Evolutionary conservation across 2,329 filamentous ascomycete genomes (phyloP), one percentile per base, ranked within the genome.

Genomic region (Fusarium temperatum): DNA sequence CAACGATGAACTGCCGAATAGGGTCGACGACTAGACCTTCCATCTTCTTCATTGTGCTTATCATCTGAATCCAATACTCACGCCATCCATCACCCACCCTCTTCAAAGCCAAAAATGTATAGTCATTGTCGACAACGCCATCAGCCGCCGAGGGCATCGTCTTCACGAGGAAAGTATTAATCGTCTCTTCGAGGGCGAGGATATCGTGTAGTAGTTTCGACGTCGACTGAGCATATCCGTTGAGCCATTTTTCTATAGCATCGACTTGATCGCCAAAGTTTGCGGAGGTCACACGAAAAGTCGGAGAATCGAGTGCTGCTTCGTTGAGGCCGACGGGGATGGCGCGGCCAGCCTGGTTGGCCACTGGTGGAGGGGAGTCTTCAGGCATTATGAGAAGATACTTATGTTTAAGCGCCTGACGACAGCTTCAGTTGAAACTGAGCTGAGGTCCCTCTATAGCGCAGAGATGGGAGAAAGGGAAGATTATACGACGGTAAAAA

Each of bases 251-350:
- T 83, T 98, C 96, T 68, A 98, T 89, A 63, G 91, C 89, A 75
- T 98, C 96, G 78, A 98, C 90, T 85, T 99, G 96, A 75, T 98
- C 96, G 72, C 91, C 89, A 80, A 98, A 98, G 84, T 98, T 94
- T 53, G 93, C 85, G 47, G 94, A 90, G 28, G 94, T 94, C 53
- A 95, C 94, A 74, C 96, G 94, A 82, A 98, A 98, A 41, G 95
- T 97, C 32, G 96, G 96, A 44, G 95, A 98, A 84, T 99, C 96
- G 85, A 98, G 93, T 26, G 95, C 93, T 57, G 96, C 96, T 88
- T 99, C 96, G 84, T 96, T 96, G 77, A 98, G 89, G 70, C 92
- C 91, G 41, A 98, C 95, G 50, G 96, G 94, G 66, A 90, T 86
- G 71, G 73, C 71, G 69, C 72, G 73, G 75, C 67, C 75, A 58